Conservation (phyloP, 805 yeast species). For the Kuraishia cidri region DNA sequence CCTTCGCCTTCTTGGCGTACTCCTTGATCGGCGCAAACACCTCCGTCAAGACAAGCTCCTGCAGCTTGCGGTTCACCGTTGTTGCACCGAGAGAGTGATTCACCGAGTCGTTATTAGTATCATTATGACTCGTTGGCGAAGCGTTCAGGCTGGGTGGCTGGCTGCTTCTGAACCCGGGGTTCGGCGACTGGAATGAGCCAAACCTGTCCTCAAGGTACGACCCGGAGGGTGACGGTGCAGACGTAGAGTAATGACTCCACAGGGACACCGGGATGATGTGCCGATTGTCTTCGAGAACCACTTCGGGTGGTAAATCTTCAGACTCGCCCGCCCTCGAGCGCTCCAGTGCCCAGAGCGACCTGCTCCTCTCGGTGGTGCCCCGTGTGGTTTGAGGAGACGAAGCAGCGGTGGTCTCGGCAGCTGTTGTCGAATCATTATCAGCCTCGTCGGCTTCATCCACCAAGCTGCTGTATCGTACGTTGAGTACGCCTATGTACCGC, state of each 20-base stretch:
- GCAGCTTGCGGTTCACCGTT: constrained; percentile 58
- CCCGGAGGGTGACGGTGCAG: constrained; percentile 28
- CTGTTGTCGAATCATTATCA: constrained; percentile 8
- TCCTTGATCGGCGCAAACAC: constrained; percentile 44
- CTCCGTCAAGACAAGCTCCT: constrained; percentile 63
- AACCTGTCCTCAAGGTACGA: constrained; percentile 8
- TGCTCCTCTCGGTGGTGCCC: neutral
- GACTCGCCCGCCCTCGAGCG: neutral
- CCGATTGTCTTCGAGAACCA: constrained; percentile 82
- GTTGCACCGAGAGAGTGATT: constrained; percentile 41
- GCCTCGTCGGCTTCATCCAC: constrained; percentile 14
- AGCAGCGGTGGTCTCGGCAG: constrained; percentile 3
- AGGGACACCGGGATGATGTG: constrained; percentile 85
- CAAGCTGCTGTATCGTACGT: constrained; percentile 64
- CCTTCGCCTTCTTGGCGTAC: constrained; percentile 2
- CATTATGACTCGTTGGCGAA: neutral
- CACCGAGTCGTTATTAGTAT: neutral
- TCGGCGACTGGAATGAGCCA: neutral
- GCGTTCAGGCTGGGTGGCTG: neutral
- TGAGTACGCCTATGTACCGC: constrained; percentile 84
- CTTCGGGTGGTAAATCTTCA: constrained; percentile 55
- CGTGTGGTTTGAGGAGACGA: neutral
- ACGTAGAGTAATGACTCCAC: constrained; percentile 50
- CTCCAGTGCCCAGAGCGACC: neutral
- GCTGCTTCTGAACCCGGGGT: neutral